Base-by-base conservation (phyloP, 257 asterid species). In the Petunia axillaris region DNA sequence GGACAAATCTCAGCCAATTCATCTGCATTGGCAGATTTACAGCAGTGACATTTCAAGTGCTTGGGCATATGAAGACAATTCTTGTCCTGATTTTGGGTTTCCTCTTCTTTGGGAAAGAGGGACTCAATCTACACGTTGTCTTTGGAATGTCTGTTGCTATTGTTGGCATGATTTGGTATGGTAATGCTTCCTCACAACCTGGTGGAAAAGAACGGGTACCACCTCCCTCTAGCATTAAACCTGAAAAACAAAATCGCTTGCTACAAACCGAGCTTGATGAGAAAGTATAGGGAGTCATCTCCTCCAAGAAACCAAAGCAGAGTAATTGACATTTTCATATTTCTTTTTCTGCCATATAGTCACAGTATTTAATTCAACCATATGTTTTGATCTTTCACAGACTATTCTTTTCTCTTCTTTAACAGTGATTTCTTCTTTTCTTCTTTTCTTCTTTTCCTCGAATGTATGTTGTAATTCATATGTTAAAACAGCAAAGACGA, bases 21-120 rank as follows among this genome's bases (percentile, higher is more conserved):
- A 92, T 93, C 85, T 93, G 98, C 94, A 90, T 93, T 1, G 96
- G 96, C 53, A 84, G 97, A 92, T 93, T 93, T 86, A 84, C 98
- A n/a, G 96, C 98, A 6, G 98, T 93, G 55, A 75, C 97, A 10
- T 93, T 91, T 77, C 97, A 92, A 86, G 98, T 93, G 60, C 87
- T 93, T 39, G 98, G 97, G 60, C 97, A 93, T 78, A 91, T 92
- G 94, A 92, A 93, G 90, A 91, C 97, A 50, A 87, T 92, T 64
- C 90, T 93, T 38, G 94, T 92, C 76, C 81, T 92, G 83, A 84
- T 82, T n/a, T 74, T 93, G 80, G 97, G 98, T 16, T 93, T 92
- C 83, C 59, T 89, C n/a, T 89, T 92, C 85, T 92, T 92, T 14
- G 97, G 94, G 14, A 89, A 89, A 84, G 97, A 91, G 84, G 96